Base-by-base conservation (phyloP, 2,329 filamentous ascomycete genomes). In the Paramyrothecium sp. region DNA sequence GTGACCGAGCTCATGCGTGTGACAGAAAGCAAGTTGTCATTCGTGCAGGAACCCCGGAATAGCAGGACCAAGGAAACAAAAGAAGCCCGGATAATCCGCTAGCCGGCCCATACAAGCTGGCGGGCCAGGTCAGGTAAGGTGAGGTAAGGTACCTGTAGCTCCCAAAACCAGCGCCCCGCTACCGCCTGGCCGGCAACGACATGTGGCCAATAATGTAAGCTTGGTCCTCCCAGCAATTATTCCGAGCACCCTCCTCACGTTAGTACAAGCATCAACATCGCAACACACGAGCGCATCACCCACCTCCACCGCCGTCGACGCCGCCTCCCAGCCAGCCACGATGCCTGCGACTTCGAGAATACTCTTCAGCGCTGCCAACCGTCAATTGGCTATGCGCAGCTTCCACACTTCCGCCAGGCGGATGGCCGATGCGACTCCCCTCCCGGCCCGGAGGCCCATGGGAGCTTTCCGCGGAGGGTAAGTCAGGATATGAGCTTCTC, bases 401-500 rank as follows among this genome's bases (percentile, higher is more conserved):
- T 85, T 86, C 71, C 78, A 79, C 76, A 81, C 80, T 51, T 82
- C 82, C 41, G 60, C 77, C 75, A 67, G 74, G 76, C 67, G 79
- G 72, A 69, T 76, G 70, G 67, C 67, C 60, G 76, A 75, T 51
- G 69, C 76, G 46, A 70, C 75, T 56, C 76, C 81, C 38, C 74
- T 86, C 58, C 82, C 82, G n/a, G 77, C 80, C 55, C 78, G 81
- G 67, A 84, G 80, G 73, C 84, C 84, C 50, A 75, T 86, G 58
- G 84, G 84, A 63, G 84, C 84, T 58, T 85, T 87, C 71, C 81
- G 84, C 52, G 82, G 82, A 75, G 83, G 84, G 84, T 86, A 67
- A 71, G 83, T 77, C 13, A 46, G 34, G 20, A 53, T 46, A 53
- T 41, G 20, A 54, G 17, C 38, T 44, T 51, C 47, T n/a, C 13